A percentile compares a stretch with the other conserved stretches of the same genome.
phyloP scores from a whole-genome alignment of 2,329 filamentous ascomycete species.

The Calonectria multiphialidica region DNA sequence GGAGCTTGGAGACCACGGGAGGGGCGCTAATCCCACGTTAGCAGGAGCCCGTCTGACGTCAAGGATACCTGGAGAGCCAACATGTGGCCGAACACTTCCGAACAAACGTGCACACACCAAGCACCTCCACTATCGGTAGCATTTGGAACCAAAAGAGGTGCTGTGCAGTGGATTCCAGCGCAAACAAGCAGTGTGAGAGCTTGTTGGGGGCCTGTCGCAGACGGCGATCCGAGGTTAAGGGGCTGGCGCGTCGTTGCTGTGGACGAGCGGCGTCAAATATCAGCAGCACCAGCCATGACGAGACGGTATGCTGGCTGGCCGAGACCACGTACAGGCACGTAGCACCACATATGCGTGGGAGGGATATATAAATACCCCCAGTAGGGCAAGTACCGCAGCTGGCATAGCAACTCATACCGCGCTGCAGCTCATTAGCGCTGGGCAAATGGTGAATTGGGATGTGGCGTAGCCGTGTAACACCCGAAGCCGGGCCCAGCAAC shows the following conservation, averaged over 20 bases:
- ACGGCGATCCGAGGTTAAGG: slow-evolving; percentile 12
- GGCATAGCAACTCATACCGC: background rate
- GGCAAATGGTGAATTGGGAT: background rate
- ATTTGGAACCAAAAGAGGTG: slow-evolving; percentile 17
- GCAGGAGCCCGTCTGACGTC: slow-evolving; percentile 42
- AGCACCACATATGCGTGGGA: background rate
- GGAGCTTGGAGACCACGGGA: slow-evolving; percentile 19
- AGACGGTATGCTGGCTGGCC: background rate
- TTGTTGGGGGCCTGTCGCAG: slow-evolving; percentile 10
- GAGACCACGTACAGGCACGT: background rate
- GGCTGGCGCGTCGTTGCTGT: slow-evolving; percentile 5
- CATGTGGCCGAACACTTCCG: slow-evolving; percentile 39
- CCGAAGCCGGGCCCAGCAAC: slow-evolving; percentile 21
- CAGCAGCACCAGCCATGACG: background rate
- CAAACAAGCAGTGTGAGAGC: slow-evolving; percentile 1
- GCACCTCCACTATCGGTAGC: slow-evolving; percentile 18
- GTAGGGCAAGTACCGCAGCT: slow-evolving; percentile 7
- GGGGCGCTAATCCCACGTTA: slow-evolving; percentile 25
- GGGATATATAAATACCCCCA: slow-evolving; percentile 10
- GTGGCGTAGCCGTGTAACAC: slow-evolving; percentile 19
- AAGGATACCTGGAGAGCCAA: slow-evolving; percentile 32
- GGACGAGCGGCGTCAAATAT: slow-evolving; percentile 3
- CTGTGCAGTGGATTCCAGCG: slow-evolving; percentile 13
- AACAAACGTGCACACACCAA: slow-evolving; percentile 26
- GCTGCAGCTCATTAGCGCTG: slow-evolving; percentile 7